phyloP scores from a whole-genome alignment of 1,284 basidiomycete species.

The Schizopora paradoxa region DNA sequence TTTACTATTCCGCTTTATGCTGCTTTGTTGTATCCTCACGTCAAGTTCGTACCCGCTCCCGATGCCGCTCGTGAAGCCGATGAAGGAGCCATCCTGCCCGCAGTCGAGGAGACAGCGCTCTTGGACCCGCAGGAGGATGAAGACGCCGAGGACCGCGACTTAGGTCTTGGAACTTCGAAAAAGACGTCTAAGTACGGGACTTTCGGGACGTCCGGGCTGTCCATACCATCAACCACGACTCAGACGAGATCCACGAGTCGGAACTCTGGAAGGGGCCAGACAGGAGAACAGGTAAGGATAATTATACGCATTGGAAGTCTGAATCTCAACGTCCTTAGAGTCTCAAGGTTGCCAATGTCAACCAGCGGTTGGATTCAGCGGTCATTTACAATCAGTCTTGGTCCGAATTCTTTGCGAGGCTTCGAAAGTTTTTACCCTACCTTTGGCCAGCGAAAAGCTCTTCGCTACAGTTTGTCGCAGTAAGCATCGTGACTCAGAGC shows the following conservation, averaged over 20 bases:
- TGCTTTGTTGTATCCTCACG: slow-evolving; percentile 52
- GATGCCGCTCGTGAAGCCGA: slow-evolving; percentile 27
- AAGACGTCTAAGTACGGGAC: slow-evolving; percentile 65
- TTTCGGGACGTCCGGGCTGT: slow-evolving; percentile 49
- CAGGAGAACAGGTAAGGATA: neutral
- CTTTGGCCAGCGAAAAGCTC: slow-evolving; percentile 73
- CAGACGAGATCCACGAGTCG: slow-evolving; percentile 56
- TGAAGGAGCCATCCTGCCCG: slow-evolving; percentile 34
- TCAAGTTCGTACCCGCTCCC: slow-evolving; percentile 48
- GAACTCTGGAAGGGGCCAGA: slow-evolving; percentile 10
- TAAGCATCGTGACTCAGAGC: too few relatives aligned
- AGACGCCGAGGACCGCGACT: slow-evolving; percentile 37
- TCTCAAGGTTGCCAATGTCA: too few relatives aligned
- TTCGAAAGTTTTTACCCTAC: slow-evolving; percentile 67
- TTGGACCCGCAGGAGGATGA: slow-evolving; percentile 44
- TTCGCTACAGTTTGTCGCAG: slow-evolving; percentile 67
- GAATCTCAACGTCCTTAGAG: slow-evolving; percentile 14
- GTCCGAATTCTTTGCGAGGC: slow-evolving; percentile 52
- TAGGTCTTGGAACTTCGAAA: slow-evolving; percentile 41
- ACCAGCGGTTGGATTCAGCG: too few relatives aligned
- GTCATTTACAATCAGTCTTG: slow-evolving; percentile 63
- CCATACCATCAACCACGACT: slow-evolving; percentile 46
- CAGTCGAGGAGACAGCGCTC: slow-evolving; percentile 43
- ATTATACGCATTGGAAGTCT: too few relatives aligned
- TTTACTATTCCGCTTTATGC: slow-evolving; percentile 54